Conservation (phyloP, 108 stramenopile genomes). For the Seminavis robusta region DNA sequence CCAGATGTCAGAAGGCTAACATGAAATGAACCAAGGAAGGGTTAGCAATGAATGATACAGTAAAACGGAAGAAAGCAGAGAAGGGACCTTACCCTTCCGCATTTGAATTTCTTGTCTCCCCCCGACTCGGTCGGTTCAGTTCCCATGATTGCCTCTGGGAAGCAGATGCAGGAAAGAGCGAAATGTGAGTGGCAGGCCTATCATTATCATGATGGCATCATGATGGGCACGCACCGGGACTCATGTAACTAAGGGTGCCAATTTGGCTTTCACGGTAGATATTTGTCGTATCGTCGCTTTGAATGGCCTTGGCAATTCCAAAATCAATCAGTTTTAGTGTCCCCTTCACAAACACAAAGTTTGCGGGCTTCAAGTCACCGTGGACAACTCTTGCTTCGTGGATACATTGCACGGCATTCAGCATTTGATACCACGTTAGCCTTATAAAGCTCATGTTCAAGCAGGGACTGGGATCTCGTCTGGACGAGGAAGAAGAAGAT, state of each 20-base stretch:
- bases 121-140: conserved; percentile 57
- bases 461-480: conserved; percentile 12
- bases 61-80: background rate
- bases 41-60: conserved; percentile 17
- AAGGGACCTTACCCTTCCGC: conserved; percentile 51
- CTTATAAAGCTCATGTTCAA: conserved; percentile 96
- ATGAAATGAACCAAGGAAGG: conserved; percentile 26
- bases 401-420: conserved; percentile 95
- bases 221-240: no score
- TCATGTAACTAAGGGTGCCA: conserved; percentile 99
- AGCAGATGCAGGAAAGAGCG: no score
- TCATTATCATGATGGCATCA: no score
- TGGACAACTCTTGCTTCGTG: conserved; percentile 98
- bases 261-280: conserved; percentile 96
- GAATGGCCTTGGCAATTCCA: conserved; percentile 98
- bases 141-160: conserved; percentile 95
- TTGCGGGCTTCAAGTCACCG: conserved; percentile 89
- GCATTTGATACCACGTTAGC: conserved; percentile 98
- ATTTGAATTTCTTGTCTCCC: conserved; percentile 60
- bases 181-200: no score
- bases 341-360: conserved; percentile 91
- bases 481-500: conserved; percentile 9
- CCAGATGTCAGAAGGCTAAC: conserved; percentile 89
- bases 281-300: conserved; percentile 95
- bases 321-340: conserved; percentile 98